These are phyloP conservation scores for Hyaloraphidium curvatum DNA, from an alignment of 192 early-diverging fungal genomes.

Conservation along the genomic window DNA sequence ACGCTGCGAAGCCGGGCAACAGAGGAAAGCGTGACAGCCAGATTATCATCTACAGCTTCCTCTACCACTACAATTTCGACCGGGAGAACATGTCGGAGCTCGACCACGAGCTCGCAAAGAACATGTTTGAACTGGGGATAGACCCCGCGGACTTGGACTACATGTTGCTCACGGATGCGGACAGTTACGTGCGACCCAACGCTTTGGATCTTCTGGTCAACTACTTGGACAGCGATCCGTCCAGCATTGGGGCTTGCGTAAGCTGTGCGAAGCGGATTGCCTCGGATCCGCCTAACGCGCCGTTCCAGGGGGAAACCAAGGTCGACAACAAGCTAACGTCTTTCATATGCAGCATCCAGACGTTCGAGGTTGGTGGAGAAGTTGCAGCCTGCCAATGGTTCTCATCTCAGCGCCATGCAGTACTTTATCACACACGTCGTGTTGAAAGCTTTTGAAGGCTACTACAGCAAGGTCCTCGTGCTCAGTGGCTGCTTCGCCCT, in stretches of 20 bases:
- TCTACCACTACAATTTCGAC: background rate
- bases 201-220: background rate
- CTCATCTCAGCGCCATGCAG: background rate
- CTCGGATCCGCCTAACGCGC: no score
- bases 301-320: constrained; percentile 6
- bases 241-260: background rate
- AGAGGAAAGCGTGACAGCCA: constrained; percentile 4
- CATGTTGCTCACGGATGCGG: constrained; percentile 1
- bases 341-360: background rate
- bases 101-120: background rate
- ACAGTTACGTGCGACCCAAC: background rate
- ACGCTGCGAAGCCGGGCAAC: constrained; percentile 1
- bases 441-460: constrained; percentile 4
- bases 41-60: background rate
- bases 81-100: background rate
- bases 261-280: no score
- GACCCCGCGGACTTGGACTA: background rate
- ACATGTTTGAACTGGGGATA: background rate
- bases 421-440: constrained; percentile 6
- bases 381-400: background rate
- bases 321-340: background rate
- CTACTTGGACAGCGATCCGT: background rate
- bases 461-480: background rate
- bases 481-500: constrained; percentile 6
- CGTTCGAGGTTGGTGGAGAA: constrained; percentile 3